Conservation (phyloP, 2,329 filamentous ascomycete genomes). For the Malbranchea zuffiana region DNA sequence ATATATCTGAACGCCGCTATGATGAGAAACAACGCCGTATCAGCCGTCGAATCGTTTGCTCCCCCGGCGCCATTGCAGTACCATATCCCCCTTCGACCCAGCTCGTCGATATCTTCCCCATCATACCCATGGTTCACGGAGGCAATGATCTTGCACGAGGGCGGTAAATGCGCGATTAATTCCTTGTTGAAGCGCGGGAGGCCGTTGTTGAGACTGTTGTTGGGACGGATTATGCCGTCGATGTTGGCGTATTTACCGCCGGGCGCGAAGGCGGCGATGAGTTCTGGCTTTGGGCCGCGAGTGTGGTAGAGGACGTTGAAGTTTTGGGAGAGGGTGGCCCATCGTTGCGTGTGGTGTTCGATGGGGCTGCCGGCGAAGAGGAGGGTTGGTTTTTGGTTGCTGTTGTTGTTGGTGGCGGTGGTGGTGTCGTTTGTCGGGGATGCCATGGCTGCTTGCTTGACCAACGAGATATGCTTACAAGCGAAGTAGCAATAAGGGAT, state of each 20-base stretch:
- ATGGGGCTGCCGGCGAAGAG: conserved; percentile 14
- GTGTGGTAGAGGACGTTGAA: conserved; percentile 14
- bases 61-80: conserved; percentile 15
- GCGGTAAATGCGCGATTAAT: conserved; percentile 13
- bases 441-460: too few relatives aligned
- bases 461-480: too few relatives aligned
- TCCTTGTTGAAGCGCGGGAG: conserved; percentile 13
- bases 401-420: not conserved
- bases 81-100: conserved; percentile 12
- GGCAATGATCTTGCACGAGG: conserved; percentile 11
- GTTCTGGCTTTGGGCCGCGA: conserved; percentile 10
- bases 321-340: conserved; percentile 11
- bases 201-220: conserved; percentile 5
- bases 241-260: conserved; percentile 13
- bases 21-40: conserved; percentile 14
- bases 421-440: conserved; percentile 1
- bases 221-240: conserved; percentile 14
- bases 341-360: conserved; percentile 7
- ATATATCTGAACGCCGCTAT: conserved; percentile 14
- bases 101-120: conserved; percentile 13
- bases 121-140: conserved; percentile 16
- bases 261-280: conserved; percentile 9
- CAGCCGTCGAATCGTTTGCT: conserved; percentile 14
- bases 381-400: conserved; percentile 10
- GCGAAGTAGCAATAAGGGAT: too few relatives aligned